A percentile compares a stretch with the other conserved stretches of the same genome.
Conservation (phyloP, 257 asterid species). For the Mentha longifolia region DNA sequence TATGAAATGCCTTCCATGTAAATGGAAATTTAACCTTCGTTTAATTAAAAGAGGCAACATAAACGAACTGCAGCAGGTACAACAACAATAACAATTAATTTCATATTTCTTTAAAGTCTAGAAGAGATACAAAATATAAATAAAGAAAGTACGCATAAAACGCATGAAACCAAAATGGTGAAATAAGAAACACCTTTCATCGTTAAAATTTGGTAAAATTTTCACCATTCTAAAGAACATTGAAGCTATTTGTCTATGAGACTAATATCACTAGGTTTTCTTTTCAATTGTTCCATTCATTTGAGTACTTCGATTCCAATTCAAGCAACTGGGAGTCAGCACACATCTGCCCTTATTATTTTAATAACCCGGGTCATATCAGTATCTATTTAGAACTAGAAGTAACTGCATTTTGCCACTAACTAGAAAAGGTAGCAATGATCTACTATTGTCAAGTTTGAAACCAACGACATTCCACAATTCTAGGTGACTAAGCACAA, state of each 20-base stretch:
- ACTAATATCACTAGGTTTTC: neutral
- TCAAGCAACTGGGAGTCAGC: conserved; percentile 6
- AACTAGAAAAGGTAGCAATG: neutral
- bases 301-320: conserved; percentile 2
- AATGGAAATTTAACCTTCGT: conserved; percentile 12
- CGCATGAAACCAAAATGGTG: neutral
- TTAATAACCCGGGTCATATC: neutral
- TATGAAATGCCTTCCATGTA: neutral
- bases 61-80: too few species aligned
- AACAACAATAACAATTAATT: too few species aligned
- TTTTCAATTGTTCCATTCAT: conserved; percentile 12
- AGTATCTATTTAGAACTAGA: neutral
- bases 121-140: neutral
- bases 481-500: neutral
- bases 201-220: neutral
- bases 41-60: neutral
- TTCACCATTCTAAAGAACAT: neutral
- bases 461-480: neutral
- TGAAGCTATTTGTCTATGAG: conserved; percentile 13
- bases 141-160: neutral
- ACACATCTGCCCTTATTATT: neutral
- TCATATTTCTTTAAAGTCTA: neutral
- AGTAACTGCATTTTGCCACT: conserved; percentile 23
- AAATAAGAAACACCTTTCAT: neutral
- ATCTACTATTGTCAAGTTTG: neutral